Percentiles rank a stretch among this genome's conserved stretches.
These are phyloP conservation scores for Wickerhamomyces bovis DNA, from an alignment of 805 yeast species.

Conservation along the genomic window DNA sequence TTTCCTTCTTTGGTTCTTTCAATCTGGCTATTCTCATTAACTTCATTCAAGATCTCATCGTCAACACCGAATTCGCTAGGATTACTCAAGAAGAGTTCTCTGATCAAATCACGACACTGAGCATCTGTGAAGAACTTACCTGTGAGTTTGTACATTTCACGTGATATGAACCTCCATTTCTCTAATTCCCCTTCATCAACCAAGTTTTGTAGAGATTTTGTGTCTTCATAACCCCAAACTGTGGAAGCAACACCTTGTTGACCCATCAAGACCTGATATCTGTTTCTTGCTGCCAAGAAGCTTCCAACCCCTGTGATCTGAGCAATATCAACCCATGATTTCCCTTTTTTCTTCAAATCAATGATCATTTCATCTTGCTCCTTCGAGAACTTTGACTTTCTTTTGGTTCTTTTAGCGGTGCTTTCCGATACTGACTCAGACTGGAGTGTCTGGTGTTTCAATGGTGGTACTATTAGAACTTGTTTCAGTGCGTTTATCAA, in stretches of 20 bases:
- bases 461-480: constrained; percentile 15
- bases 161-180: constrained; percentile 61
- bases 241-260: constrained; percentile 74
- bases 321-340: constrained; percentile 71
- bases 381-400: constrained; percentile 63
- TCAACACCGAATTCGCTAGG: constrained; percentile 55
- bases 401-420: constrained; percentile 44
- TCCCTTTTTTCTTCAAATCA: constrained; percentile 53
- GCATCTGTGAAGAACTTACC: constrained; percentile 45
- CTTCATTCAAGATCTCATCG: constrained; percentile 37
- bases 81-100: constrained; percentile 45
- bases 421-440: constrained; percentile 37
- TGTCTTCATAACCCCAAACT: constrained; percentile 56
- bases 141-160: constrained; percentile 47
- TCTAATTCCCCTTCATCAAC: constrained; percentile 67
- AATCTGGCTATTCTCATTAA: background rate
- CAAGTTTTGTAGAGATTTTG: constrained; percentile 40
- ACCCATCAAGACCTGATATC: constrained; percentile 77
- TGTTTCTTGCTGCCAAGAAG: constrained; percentile 66
- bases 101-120: constrained; percentile 50
- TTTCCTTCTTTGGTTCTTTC: background rate
- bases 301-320: constrained; percentile 56
- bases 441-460: constrained; percentile 25
- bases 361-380: constrained; percentile 66
- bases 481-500: constrained; percentile 10